These are phyloP conservation scores for Aspergillus fumigatiaffinis DNA, from an alignment of 2,329 filamentous ascomycete species.

Conservation along the genomic window DNA sequence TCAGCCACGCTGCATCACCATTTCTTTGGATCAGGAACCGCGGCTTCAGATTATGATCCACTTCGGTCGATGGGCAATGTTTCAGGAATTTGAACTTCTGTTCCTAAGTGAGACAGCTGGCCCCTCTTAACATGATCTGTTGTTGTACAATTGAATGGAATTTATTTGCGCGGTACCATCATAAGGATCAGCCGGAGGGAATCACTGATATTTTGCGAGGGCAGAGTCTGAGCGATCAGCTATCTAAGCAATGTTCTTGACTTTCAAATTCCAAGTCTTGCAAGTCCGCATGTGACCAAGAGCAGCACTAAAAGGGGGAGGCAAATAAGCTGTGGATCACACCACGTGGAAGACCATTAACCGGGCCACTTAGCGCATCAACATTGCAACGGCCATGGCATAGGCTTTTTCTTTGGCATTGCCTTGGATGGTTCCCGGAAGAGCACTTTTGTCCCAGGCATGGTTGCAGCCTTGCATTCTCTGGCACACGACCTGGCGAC, in stretches of 20 bases:
- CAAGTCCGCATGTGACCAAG: background rate
- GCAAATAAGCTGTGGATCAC: background rate
- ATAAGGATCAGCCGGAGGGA: background rate
- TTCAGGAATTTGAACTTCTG: slow-evolving; percentile 1
- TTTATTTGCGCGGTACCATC: background rate
- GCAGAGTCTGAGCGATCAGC: background rate
- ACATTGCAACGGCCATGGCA: slow-evolving; percentile 28
- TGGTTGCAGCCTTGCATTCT: slow-evolving; percentile 35
- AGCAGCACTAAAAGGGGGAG: background rate
- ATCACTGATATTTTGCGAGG: background rate
- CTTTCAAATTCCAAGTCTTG: background rate
- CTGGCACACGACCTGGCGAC: slow-evolving; percentile 25
- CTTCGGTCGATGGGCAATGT: background rate
- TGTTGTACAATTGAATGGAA: background rate
- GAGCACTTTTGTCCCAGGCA: slow-evolving; percentile 37
- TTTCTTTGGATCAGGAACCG: slow-evolving; percentile 13
- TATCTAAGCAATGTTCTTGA: background rate
- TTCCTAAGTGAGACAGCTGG: background rate
- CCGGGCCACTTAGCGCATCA: slow-evolving; percentile 9
- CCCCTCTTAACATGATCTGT: background rate
- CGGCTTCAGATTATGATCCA: slow-evolving; percentile 7
- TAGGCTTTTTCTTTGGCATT: slow-evolving; percentile 35
- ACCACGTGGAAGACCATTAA: background rate
- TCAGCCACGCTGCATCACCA: slow-evolving; percentile 16
- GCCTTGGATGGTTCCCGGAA: slow-evolving; percentile 22